A percentile compares a stretch with the other conserved stretches of the same genome.
Evolutionary conservation across 805 yeast species (phyloP).

Genomic region (Blastobotrys terrestris): DNA sequence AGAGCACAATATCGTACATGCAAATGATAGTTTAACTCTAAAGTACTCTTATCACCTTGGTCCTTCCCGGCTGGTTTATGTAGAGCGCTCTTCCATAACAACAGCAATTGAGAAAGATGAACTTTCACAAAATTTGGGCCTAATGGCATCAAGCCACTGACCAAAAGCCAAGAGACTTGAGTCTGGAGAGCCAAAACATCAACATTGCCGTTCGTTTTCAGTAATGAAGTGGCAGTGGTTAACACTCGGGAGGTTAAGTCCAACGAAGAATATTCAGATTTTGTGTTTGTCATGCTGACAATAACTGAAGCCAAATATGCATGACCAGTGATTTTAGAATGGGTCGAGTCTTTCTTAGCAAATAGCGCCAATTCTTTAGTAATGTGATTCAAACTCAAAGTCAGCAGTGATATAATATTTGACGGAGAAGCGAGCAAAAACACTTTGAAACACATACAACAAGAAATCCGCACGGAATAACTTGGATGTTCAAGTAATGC

Average conservation of each 20-base stretch:
- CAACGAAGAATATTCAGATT: constrained; percentile 38
- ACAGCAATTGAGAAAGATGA: constrained; percentile 52
- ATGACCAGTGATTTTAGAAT: constrained; percentile 23
- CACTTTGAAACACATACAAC: constrained; percentile 12
- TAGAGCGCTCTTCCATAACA: constrained; percentile 57
- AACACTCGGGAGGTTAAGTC: constrained; percentile 41
- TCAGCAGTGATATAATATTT: constrained; percentile 18
- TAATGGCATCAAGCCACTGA: constrained; percentile 58
- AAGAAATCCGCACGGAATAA: constrained; percentile 14
- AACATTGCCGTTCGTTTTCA: constrained; percentile 31
- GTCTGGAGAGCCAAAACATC: constrained; percentile 32
- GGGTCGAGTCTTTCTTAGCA: constrained; percentile 13
- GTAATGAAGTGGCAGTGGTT: constrained; percentile 38
- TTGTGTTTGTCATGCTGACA: constrained; percentile 22
- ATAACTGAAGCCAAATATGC: constrained; percentile 26
- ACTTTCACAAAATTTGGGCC: constrained; percentile 49
- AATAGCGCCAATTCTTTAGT: constrained; percentile 20
- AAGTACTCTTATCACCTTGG: constrained; percentile 25
- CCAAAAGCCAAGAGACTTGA: constrained; percentile 54
- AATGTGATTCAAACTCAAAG: constrained; percentile 17
- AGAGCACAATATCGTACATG: constrained; percentile 55
- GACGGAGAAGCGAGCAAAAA: constrained; percentile 21
- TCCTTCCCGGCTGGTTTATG: constrained; percentile 39
- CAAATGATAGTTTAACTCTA: constrained; percentile 32
- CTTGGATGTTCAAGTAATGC: constrained; percentile 14